Evolutionary conservation across 2,329 filamentous ascomycete genomes (phyloP).

Genomic region (Xylariaceae sp.): DNA sequence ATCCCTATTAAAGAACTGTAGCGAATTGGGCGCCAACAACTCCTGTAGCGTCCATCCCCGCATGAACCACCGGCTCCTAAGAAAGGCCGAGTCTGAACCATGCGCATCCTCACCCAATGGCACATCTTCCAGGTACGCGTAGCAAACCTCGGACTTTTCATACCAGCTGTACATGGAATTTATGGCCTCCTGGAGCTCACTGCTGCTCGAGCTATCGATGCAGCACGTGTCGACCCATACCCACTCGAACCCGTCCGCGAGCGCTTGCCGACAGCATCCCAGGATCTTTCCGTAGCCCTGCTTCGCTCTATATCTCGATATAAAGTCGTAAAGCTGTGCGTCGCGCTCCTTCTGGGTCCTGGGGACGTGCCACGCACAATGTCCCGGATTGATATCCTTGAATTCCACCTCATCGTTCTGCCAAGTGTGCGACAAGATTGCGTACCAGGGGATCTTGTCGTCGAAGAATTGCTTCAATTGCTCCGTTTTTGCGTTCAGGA

Average conservation of each 20-base stretch:
- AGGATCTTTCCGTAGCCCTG: conserved; percentile 1
- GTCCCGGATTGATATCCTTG: neutral
- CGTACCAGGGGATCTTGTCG: neutral
- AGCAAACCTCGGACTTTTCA: neutral
- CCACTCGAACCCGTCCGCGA: neutral
- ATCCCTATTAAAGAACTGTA: neutral
- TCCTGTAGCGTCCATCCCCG: conserved; percentile 4
- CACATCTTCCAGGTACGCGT: neutral
- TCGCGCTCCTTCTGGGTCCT: neutral
- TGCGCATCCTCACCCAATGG: neutral
- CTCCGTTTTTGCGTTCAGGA: neutral
- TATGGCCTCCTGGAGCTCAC: conserved; percentile 1
- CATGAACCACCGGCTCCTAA: conserved; percentile 1
- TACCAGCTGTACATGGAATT: conserved; percentile 4
- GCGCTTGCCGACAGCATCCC: neutral
- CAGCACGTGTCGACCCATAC: conserved; percentile 3
- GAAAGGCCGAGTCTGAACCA: neutral
- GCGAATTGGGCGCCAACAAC: neutral
- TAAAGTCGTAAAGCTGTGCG: neutral
- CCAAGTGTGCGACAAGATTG: conserved; percentile 2
- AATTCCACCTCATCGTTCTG: neutral
- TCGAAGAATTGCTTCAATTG: neutral
- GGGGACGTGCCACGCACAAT: neutral
- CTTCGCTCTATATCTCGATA: neutral
- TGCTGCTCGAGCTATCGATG: neutral